phyloP scores from a whole-genome alignment of 2,329 filamentous ascomycete species.

The Ceratocystiopsis sp. region DNA sequence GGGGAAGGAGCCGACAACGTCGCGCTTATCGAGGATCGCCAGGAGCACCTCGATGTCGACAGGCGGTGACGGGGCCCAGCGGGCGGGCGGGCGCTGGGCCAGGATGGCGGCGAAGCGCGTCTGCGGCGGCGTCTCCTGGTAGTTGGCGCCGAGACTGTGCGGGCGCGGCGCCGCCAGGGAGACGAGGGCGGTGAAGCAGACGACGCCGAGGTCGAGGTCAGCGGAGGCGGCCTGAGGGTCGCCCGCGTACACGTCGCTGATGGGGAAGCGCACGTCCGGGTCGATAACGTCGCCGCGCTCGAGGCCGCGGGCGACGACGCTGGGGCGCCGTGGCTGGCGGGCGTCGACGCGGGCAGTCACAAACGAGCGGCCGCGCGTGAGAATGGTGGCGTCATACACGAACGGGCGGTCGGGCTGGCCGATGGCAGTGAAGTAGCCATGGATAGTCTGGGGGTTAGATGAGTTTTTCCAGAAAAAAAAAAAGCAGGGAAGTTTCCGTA shows the following conservation, averaged over 20 bases:
- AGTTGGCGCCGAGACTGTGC: constrained; percentile 17
- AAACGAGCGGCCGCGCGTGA: constrained; percentile 30
- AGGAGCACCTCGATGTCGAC: constrained; percentile 26
- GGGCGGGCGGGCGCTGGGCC: constrained; percentile 16
- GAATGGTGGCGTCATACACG: constrained; percentile 29
- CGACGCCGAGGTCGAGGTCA: constrained; percentile 19
- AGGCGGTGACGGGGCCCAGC: constrained; percentile 29
- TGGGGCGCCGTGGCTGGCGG: constrained; percentile 26
- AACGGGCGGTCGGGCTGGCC: constrained; percentile 33
- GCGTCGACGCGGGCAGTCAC: constrained; percentile 31
- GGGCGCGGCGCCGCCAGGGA: constrained; percentile 30
- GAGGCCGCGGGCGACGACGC: constrained; percentile 10
- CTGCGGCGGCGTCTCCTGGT: constrained; percentile 25
- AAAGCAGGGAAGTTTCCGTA: too few relatives aligned
- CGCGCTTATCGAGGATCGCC: constrained; percentile 18
- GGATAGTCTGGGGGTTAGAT: constrained; percentile 26
- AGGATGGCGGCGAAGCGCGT: constrained; percentile 26
- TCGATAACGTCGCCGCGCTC: too few relatives aligned
- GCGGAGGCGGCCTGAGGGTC: constrained; percentile 6
- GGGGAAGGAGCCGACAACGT: constrained; percentile 28
- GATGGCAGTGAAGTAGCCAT: constrained; percentile 35
- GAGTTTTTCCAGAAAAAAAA: not conserved
- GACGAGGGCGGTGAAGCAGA: constrained; percentile 33
- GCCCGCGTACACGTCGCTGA: constrained; percentile 16
- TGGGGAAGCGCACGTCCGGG: constrained; percentile 15